These are phyloP conservation scores for Kwoniella mangroviensis DNA, from an alignment of 768 basidiomycete species.

Conservation along the genomic window DNA sequence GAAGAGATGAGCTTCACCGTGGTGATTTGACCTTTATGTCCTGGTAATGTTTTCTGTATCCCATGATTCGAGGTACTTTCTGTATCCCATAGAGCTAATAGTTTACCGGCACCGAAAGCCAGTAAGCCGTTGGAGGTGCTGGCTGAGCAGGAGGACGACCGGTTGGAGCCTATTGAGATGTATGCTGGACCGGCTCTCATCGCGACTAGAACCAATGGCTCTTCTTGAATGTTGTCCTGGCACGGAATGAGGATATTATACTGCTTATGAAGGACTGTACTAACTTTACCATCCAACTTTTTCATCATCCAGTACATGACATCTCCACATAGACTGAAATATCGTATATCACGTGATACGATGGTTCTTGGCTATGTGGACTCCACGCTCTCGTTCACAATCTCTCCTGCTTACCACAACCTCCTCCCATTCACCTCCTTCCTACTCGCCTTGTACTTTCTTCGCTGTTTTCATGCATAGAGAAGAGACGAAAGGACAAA, in stretches of 20 bases:
- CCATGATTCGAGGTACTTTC: conserved; percentile 52
- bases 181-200: conserved; percentile 35
- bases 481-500: background rate
- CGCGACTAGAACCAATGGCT: too few relatives aligned
- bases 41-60: conserved; percentile 72
- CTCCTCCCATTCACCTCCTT: background rate
- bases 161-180: conserved; percentile 55
- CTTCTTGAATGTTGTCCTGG: too few relatives aligned
- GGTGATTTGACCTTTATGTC: conserved; percentile 75
- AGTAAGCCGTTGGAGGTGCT: conserved; percentile 58
- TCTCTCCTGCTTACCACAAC: background rate
- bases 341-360: background rate
- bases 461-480: background rate
- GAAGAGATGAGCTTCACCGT: conserved; percentile 69
- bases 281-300: background rate
- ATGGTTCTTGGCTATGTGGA: background rate
- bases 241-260: too few relatives aligned
- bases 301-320: background rate
- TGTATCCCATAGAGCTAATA: conserved; percentile 67
- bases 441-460: background rate
- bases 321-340: background rate
- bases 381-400: background rate
- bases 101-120: conserved; percentile 66
- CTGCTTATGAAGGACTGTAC: too few relatives aligned
- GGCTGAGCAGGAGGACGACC: conserved; percentile 53